Evolutionary conservation across 164 flowering plant species (phyloP), one percentile per base, ranked within the genome.

Genomic region (Vitis riparia): DNA sequence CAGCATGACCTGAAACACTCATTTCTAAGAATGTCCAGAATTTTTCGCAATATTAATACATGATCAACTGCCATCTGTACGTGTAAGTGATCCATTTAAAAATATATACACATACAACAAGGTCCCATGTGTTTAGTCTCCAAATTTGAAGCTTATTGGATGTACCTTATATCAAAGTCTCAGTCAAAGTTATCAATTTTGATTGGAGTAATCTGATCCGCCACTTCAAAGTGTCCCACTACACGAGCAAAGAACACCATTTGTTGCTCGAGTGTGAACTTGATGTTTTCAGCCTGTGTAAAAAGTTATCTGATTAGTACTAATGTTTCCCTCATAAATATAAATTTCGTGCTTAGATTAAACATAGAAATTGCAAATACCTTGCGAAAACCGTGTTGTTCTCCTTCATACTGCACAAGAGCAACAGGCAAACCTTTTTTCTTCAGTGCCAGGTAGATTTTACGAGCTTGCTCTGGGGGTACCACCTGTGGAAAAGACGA

Each of bases 351-450:
- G n/a, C 7, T 37, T 37, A 17, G 7, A 29, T 19, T 63, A 10
- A 29, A 29, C 48, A 63, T 37, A 37, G 5, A 70, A 37, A 37
- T 37, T 37, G 62, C 13, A 11, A 11, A 60, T 83, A 95, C 98
- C 97, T 93, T 93, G 47, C 93, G 97, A 71, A 95, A 95, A 70
- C 99, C 98, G 77, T 95, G 99, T 62, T 83, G 90, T 73, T 95
- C 99, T 71, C 97, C 99, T 88, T 91, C 97, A 70, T 89, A 95
- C 80, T 88, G 92, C 55, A 93, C 93, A 13, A 93, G 89, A 44
- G 98, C 98, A 71, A 93, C 97, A 5, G 99, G 98, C 77, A 91
- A 59, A 59, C 98, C 97, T 73, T 91, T 95, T 52, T 80, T 76
- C 77, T 95, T 93, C 87, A 95, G 71, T 29, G 99, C 99, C 58